Evolutionary conservation across 805 yeast species (phyloP), one percentile per base, ranked within the genome.

Genomic region (Sugiyamaella floridensis): DNA sequence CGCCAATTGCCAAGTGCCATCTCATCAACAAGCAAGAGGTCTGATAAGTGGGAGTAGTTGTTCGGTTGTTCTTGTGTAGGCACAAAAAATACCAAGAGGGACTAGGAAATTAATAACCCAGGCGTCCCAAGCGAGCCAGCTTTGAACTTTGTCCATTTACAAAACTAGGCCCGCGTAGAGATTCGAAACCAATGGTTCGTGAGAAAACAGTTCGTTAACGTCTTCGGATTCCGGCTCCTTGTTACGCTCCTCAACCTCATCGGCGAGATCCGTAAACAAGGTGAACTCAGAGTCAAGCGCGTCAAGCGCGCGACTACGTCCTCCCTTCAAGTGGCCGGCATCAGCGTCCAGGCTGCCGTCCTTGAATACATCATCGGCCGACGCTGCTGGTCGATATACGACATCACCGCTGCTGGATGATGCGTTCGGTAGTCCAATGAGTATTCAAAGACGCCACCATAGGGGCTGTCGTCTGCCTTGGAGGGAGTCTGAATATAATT

Each of bases 321-420:
- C 26, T 22, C 26, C 37, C 37, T 32, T 32, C 37, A 32, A 32
- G 20, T 15, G 15, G 48, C 34, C 15, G 15, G 40, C 15, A 12
- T 26, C 48, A 15, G 41, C 26, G 37, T 43, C 28, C 19, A 16
- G 16, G 20, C 19, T 14, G 26, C 26, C 26, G 44, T 37, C 44
- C 29, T 16, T 32, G 6, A 43, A 43, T n/a, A 49, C 26, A 40
- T 44, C 44, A 45, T 52, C 52, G 51, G 43, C 54, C 55, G 63
- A 60, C 63, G 63, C 63, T 60, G 63, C 63, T 41, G 63, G 63
- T 52, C 63, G 42, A 41, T 29, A 26, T 42, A 29, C 29, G 40
- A 47, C 60, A 60, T 52, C 64, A 62, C 54, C 62, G 43, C 65
- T 62, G 65, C 65, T 61, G 65, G 62, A 61, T 62, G 65, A 60